Evolutionary conservation across 176 grass and related monocot species (phyloP).

Genomic region (Lolium multiflorum): DNA sequence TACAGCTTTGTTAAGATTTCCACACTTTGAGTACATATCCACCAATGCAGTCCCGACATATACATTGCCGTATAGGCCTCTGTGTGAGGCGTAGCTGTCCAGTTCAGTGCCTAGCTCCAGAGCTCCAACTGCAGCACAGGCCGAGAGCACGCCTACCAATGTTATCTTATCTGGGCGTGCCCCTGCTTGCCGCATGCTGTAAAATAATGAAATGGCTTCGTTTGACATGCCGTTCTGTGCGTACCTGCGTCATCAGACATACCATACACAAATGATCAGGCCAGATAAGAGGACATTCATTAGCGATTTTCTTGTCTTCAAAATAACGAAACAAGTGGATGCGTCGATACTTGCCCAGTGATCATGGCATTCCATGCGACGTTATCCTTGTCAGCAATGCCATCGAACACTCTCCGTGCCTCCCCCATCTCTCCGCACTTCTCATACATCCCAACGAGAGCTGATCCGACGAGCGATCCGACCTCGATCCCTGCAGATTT

Average conservation of each 20-base stretch:
- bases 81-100: conserved; percentile 56
- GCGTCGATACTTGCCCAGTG: conserved; percentile 61
- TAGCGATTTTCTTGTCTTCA: background rate
- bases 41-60: conserved; percentile 84
- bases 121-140: conserved; percentile 77
- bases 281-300: background rate
- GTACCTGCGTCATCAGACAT: conserved; percentile 66
- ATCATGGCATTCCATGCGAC: conserved; percentile 91
- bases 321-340: background rate
- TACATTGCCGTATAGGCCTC: conserved; percentile 68
- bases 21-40: conserved; percentile 92
- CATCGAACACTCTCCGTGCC: conserved; percentile 64
- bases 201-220: conserved; percentile 84
- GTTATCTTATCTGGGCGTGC: conserved; percentile 75
- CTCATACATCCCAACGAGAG: conserved; percentile 77
- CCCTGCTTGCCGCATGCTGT: conserved; percentile 61
- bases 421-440: conserved; percentile 70
- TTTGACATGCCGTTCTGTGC: conserved; percentile 85
- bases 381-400: conserved; percentile 51
- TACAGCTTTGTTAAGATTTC: conserved; percentile 60
- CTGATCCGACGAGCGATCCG: conserved; percentile 49
- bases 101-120: conserved; percentile 70
- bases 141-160: conserved; percentile 76
- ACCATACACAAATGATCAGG: conserved; percentile 13
- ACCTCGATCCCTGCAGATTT: conserved; percentile 37